phyloP scores from a whole-genome alignment of 2,329 filamentous ascomycete genomes.

The Epichloe bromicola region DNA sequence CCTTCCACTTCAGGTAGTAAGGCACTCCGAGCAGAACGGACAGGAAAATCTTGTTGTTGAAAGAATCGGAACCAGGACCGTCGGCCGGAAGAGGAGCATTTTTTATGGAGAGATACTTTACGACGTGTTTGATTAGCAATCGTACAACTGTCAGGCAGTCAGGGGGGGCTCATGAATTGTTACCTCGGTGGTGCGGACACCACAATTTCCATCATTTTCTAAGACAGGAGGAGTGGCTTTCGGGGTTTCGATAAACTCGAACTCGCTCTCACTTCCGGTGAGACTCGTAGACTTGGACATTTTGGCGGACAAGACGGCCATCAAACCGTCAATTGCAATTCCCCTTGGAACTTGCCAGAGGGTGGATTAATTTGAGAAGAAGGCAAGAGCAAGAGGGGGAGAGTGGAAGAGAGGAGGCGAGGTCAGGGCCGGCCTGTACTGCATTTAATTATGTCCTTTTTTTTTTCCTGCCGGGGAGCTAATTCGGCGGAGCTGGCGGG shows the following conservation, averaged over 20 bases:
- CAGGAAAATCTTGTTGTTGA: conserved; percentile 72
- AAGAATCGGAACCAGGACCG: conserved; percentile 67
- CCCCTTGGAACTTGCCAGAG: background rate
- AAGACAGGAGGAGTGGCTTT: conserved; percentile 40
- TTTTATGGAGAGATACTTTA: conserved; percentile 55
- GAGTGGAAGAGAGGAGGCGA: background rate
- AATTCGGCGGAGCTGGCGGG: no score
- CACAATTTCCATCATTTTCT: conserved; percentile 50
- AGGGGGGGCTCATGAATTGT: conserved; percentile 12
- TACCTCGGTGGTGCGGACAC: conserved; percentile 29
- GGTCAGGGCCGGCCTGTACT: no score
- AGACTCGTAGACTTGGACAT: conserved; percentile 22
- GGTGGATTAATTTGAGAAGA: background rate
- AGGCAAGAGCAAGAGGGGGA: no score
- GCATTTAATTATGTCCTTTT: no score
- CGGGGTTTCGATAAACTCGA: conserved; percentile 30
- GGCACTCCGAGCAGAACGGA: conserved; percentile 58
- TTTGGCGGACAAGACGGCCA: conserved; percentile 13
- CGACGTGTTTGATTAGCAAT: background rate
- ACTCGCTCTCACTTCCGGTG: conserved; percentile 23
- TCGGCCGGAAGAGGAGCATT: conserved; percentile 92
- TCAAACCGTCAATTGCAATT: conserved; percentile 4
- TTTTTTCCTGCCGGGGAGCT: no score
- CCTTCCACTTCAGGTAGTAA: conserved; percentile 70
- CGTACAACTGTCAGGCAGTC: background rate